Conservation (phyloP, 2,329 filamentous ascomycete species). For the Coniella vitis region DNA sequence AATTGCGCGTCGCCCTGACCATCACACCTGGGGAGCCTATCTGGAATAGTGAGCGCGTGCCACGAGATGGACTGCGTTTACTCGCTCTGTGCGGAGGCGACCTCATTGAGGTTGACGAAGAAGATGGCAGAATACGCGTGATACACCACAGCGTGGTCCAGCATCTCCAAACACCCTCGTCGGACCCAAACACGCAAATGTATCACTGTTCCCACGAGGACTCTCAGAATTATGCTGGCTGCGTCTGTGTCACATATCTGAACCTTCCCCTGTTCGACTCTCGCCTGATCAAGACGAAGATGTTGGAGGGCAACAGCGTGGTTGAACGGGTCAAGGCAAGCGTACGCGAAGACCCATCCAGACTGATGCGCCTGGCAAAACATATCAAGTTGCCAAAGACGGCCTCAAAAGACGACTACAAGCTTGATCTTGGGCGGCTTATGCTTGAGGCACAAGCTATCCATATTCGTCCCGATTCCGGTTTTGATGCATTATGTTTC, state of each 20-base stretch:
- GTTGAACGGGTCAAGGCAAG: not conserved
- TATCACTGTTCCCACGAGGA: constrained; percentile 1
- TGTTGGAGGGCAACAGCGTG: not conserved
- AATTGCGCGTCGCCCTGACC: constrained; percentile 11
- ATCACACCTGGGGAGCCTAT: not conserved
- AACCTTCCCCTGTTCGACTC: not conserved
- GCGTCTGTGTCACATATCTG: constrained; percentile 6
- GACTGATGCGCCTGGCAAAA: not conserved
- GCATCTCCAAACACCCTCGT: not conserved
- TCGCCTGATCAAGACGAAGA: not conserved
- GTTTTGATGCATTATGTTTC: not conserved
- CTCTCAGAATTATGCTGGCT: not conserved
- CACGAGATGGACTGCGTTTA: not conserved
- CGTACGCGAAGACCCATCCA: not conserved
- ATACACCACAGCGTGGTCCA: constrained; percentile 9
- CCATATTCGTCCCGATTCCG: not conserved
- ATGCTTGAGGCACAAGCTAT: not conserved
- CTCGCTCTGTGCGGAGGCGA: constrained; percentile 3
- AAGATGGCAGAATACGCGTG: constrained; percentile 4
- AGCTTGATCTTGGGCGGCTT: not conserved
- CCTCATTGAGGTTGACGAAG: constrained; percentile 6
- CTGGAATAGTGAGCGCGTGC: not conserved
- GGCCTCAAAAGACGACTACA: not conserved
- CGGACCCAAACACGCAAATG: not conserved
- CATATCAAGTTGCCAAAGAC: not conserved